A percentile compares a stretch with the other conserved stretches of the same genome.
Conservation (phyloP, 2,329 filamentous ascomycete species). For the Colletotrichum gloeosporioides region DNA sequence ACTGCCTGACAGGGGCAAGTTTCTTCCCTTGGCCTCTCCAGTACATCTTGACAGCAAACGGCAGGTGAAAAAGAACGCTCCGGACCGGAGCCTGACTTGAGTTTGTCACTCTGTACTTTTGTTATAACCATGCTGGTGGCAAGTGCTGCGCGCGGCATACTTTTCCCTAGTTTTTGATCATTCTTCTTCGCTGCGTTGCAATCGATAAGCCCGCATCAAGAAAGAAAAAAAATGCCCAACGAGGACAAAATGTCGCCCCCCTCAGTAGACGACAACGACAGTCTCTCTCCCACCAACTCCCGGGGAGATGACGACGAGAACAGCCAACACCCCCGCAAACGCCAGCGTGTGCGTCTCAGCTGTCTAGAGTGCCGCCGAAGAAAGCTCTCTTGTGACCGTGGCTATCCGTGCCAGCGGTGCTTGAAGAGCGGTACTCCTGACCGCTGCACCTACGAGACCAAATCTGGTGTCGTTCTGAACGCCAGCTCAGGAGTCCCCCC, state of each 20-base stretch:
- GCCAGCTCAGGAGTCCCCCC: constrained; percentile 50
- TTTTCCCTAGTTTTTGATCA: constrained; percentile 12
- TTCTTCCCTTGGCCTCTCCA: constrained; percentile 17
- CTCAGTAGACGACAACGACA: constrained; percentile 30
- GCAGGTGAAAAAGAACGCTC: constrained; percentile 10
- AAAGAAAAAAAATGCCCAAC: neutral
- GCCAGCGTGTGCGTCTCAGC: constrained; percentile 64
- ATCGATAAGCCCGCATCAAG: neutral
- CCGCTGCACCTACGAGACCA: constrained; percentile 64
- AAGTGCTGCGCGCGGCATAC: neutral
- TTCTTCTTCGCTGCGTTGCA: neutral
- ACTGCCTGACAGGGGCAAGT: constrained; percentile 16
- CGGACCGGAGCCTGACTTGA: constrained; percentile 8
- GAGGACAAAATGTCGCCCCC: constrained; percentile 16
- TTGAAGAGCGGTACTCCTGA: constrained; percentile 67
- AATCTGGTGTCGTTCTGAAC: constrained; percentile 55
- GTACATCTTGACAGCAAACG: constrained; percentile 16
- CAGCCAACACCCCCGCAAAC: constrained; percentile 53
- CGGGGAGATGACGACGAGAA: constrained; percentile 27
- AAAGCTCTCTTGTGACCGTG: constrained; percentile 67
- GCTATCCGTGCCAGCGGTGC: constrained; percentile 66
- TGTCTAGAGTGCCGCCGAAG: constrained; percentile 66
- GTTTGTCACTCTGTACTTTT: constrained; percentile 19
- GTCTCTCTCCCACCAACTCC: constrained; percentile 20
- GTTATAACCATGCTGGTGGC: constrained; percentile 19